Base-by-base conservation (phyloP, 176 grass and related monocot genomes). In the Juncus inflexus region DNA sequence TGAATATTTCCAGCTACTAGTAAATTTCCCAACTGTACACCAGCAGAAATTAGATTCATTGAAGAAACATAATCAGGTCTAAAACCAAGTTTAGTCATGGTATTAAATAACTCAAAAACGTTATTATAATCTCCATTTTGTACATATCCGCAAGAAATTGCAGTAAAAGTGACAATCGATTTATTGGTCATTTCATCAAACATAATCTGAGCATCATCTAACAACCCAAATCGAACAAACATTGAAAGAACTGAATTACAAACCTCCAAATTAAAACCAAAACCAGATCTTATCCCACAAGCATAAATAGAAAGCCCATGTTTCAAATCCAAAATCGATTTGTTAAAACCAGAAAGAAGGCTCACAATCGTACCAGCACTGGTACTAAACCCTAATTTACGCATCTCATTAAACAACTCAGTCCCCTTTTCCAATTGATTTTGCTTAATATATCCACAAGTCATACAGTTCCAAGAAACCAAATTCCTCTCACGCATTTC, bases 381-480 rank as follows among this genome's bases (percentile, higher is more conserved):
- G 55, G 86, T 62, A 4, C 52, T 43, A 14, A 89, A n/a, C 5
- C 65, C 74, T 3, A 50, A 11, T 0, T 28, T 41, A 39, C 69
- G 69, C 81, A 89, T 84, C 5, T 45, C n/a, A 39, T 76, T 81
- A 55, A 89, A 71, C 58, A 84, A 6, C 12, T 6, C 3, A 37
- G 84, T 60, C 0, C 77, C 65, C 37, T 84, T 62, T 3, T 63
- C 60, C 9, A 74, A 9, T 63, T 28, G 60, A 50, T 50, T 16
- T 16, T 42, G 49, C 58, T 61, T 74, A 40, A 67, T 19, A 12
- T 89, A 89, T 0, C 67, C 85, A 3, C 76, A 10, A 50, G 84
- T 57, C 73, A 88, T 78, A 60, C 77, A 88, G 63, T 87, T 87
- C 85, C 85, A 87, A 7, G 76, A 66, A 2, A 87, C 67, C 55